Percentiles rank a stretch among this genome's conserved stretches.
phyloP scores from a whole-genome alignment of 83 land plant genomes.

The Larix sibirica region DNA sequence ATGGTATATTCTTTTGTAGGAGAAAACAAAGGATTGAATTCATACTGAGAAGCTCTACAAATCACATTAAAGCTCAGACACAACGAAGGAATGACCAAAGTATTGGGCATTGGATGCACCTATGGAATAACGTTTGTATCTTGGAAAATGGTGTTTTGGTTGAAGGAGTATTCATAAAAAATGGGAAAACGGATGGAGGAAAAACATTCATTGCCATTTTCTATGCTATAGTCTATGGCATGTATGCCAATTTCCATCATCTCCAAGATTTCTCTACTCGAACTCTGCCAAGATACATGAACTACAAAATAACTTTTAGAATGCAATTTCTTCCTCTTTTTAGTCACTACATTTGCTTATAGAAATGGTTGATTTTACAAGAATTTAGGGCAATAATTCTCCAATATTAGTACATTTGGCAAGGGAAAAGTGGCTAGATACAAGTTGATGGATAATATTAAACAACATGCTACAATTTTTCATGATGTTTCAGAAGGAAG shows the following conservation, averaged over 20 bases:
- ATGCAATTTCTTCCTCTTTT: neutral
- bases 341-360: neutral
- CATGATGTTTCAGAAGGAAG: slow-evolving; percentile 49
- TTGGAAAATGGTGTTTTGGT: slow-evolving; percentile 92
- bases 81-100: slow-evolving; percentile 86
- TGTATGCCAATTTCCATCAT: slow-evolving; percentile 49
- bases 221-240: slow-evolving; percentile 86
- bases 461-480: slow-evolving; percentile 55
- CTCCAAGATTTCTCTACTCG: neutral
- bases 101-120: slow-evolving; percentile 83
- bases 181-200: slow-evolving; percentile 84
- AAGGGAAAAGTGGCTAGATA: slow-evolving; percentile 79
- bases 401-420: slow-evolving; percentile 78
- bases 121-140: slow-evolving; percentile 89
- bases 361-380: slow-evolving; percentile 28
- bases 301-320: slow-evolving; percentile 2
- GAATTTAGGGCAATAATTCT: slow-evolving; percentile 76
- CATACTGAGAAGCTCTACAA: slow-evolving; percentile 74
- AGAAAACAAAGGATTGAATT: slow-evolving; percentile 60
- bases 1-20: slow-evolving; percentile 90
- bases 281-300: neutral
- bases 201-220: slow-evolving; percentile 91
- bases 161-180: slow-evolving; percentile 80
- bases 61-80: slow-evolving; percentile 76
- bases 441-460: slow-evolving; percentile 72